Evolutionary conservation across 805 yeast genomes (phyloP).

Genomic region (Candida patagonica): DNA sequence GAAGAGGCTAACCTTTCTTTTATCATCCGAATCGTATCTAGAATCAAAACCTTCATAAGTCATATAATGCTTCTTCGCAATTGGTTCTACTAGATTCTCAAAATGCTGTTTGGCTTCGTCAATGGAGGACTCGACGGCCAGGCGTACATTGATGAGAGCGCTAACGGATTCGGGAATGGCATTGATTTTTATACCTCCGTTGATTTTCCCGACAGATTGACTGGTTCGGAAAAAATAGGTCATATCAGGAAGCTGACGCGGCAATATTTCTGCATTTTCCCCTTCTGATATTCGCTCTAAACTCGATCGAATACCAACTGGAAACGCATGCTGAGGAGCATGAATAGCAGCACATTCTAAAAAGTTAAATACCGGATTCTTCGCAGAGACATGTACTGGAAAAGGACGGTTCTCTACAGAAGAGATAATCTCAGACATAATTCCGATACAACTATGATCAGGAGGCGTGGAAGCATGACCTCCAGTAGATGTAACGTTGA

Average conservation of each 20-base stretch:
- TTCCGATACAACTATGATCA: slow-evolving; percentile 71
- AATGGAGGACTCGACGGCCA: slow-evolving; percentile 46
- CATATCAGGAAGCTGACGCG: too few species aligned
- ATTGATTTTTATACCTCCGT: slow-evolving; percentile 68
- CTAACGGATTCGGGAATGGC: slow-evolving; percentile 56
- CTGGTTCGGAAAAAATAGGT: slow-evolving; percentile 40
- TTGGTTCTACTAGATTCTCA: slow-evolving; percentile 27
- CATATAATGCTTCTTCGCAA: slow-evolving; percentile 42
- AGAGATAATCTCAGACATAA: slow-evolving; percentile 49
- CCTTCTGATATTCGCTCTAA: slow-evolving; percentile 14
- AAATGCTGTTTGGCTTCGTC: slow-evolving; percentile 31
- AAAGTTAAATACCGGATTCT: slow-evolving; percentile 51
- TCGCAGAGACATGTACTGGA: slow-evolving; percentile 35
- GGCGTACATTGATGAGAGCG: slow-evolving; percentile 49
- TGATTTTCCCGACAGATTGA: slow-evolving; percentile 51
- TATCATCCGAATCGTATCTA: too few species aligned
- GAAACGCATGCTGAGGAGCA: slow-evolving; percentile 25
- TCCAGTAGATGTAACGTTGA: slow-evolving; percentile 52
- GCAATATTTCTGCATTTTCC: background rate
- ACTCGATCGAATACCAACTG: slow-evolving; percentile 22
- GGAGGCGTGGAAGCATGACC: slow-evolving; percentile 82
- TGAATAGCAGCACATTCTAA: slow-evolving; percentile 59
- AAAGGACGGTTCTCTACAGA: slow-evolving; percentile 51
- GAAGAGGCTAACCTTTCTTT: slow-evolving; percentile 33
- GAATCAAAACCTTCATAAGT: too few species aligned